Conservation (phyloP, 2,329 filamentous ascomycete genomes). For the Balansia obtecta region DNA sequence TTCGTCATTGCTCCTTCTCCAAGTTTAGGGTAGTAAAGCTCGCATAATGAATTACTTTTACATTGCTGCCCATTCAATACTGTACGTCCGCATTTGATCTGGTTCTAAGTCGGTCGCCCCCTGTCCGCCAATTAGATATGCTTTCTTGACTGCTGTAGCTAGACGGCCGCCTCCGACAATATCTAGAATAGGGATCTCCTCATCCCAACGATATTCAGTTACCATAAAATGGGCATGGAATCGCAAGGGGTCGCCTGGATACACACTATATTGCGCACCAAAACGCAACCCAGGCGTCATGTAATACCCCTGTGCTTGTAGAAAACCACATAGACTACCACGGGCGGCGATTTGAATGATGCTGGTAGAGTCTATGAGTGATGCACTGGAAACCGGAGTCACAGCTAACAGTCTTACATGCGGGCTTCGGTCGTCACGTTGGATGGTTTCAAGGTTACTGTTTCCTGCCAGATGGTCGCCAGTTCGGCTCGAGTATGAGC, state of each 20-base stretch:
- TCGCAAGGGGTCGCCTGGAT: constrained; percentile 85
- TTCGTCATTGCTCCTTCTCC: background rate
- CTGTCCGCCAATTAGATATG: constrained; percentile 71
- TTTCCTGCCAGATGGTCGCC: background rate
- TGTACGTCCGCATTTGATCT: constrained; percentile 55
- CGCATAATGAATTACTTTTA: constrained; percentile 28
- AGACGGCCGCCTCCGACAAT: constrained; percentile 76
- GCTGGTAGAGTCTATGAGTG: constrained; percentile 15
- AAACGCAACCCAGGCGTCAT: constrained; percentile 88
- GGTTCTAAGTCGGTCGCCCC: constrained; percentile 23
- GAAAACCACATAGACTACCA: constrained; percentile 57
- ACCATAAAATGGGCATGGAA: constrained; percentile 94
- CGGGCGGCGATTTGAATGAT: constrained; percentile 8
- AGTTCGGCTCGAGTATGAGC: background rate
- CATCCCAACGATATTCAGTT: constrained; percentile 74
- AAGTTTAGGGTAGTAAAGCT: background rate
- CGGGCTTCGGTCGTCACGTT: background rate
- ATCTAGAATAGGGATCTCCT: constrained; percentile 73
- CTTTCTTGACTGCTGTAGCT: constrained; percentile 93
- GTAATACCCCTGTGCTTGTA: constrained; percentile 72
- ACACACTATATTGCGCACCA: constrained; percentile 86
- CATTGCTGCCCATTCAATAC: constrained; percentile 90
- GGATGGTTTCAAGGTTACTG: background rate
- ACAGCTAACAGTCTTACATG: constrained; percentile 1
- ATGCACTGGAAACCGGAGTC: constrained; percentile 24